These are phyloP conservation scores for Phytophthora meadii DNA, from an alignment of 352 stramenopile species.

Conservation along the genomic window DNA sequence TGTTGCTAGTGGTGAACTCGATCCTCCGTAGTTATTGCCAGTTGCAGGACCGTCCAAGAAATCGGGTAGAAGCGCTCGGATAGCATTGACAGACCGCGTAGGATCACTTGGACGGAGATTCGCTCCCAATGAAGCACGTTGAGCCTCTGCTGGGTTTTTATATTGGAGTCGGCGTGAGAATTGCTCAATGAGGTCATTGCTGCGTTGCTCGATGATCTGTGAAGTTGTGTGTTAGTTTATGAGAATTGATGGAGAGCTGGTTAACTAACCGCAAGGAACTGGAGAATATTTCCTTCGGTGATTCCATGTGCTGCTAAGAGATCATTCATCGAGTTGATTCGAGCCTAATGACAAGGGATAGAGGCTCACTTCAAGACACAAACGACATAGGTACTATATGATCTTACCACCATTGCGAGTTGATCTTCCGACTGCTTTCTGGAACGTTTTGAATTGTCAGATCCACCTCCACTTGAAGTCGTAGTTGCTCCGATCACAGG, in stretches of 20 bases:
- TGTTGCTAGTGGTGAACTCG: constrained; percentile 14
- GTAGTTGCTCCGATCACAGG: constrained; percentile 32
- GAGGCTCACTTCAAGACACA: no score
- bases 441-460: constrained; percentile 49
- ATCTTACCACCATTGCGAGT: constrained; percentile 70
- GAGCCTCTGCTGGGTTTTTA: constrained; percentile 67
- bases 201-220: constrained; percentile 84
- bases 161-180: constrained; percentile 74
- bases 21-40: constrained; percentile 11
- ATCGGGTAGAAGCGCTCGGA: constrained; percentile 54
- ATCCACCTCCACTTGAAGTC: constrained; percentile 29
- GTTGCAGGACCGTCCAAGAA: constrained; percentile 24
- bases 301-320: constrained; percentile 77
- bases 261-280: constrained; percentile 71
- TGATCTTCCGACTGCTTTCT: constrained; percentile 80
- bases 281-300: constrained; percentile 85
- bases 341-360: constrained; percentile 41
- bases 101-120: constrained; percentile 76
- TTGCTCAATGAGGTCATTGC: constrained; percentile 82
- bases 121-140: constrained; percentile 62
- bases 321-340: constrained; percentile 89
- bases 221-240: constrained; percentile 1
- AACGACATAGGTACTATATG: no score
- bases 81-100: constrained; percentile 57
- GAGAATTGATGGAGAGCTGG: not conserved